These are phyloP conservation scores for Yamadazyma epiphylla DNA, from an alignment of 1,139 yeast species.

Conservation along the genomic window DNA sequence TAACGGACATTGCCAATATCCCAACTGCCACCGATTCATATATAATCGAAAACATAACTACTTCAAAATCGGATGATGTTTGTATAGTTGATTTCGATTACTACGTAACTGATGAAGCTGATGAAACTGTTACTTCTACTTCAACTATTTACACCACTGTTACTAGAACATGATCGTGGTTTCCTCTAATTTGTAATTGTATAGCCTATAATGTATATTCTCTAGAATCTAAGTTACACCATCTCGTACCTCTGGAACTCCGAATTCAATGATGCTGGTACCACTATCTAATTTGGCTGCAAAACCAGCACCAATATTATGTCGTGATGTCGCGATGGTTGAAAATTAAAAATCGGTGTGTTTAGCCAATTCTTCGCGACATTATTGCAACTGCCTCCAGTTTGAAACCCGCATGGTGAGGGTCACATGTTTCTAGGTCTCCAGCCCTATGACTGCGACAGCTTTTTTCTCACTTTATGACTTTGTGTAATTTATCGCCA, in stretches of 20 bases:
- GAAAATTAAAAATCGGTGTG: too few relatives aligned
- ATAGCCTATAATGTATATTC: too few relatives aligned
- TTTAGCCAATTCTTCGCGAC: too few relatives aligned
- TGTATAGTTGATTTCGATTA: conserved; percentile 44
- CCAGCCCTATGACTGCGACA: conserved; percentile 12
- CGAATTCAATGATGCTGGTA: too few relatives aligned
- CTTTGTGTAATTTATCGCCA: conserved; percentile 1
- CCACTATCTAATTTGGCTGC: too few relatives aligned
- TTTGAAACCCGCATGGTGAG: neutral
- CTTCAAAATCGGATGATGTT: conserved; percentile 30
- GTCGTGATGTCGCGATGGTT: too few relatives aligned
- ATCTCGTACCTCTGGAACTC: too few relatives aligned
- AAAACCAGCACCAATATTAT: too few relatives aligned
- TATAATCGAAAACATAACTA: conserved; percentile 35
- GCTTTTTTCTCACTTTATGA: neutral
- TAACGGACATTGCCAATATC: conserved; percentile 24
- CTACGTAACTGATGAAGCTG: conserved; percentile 29
- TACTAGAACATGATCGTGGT: conserved; percentile 18
- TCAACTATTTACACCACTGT: conserved; percentile 37
- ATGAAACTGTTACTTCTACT: conserved; percentile 32
- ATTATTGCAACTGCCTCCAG: too few relatives aligned
- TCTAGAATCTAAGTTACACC: too few relatives aligned
- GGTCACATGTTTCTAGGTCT: conserved; percentile 8
- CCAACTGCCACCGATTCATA: conserved; percentile 37
- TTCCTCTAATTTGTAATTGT: too few relatives aligned